Base-by-base conservation (phyloP, 83 land plant genomes). In the Picea abies region DNA sequence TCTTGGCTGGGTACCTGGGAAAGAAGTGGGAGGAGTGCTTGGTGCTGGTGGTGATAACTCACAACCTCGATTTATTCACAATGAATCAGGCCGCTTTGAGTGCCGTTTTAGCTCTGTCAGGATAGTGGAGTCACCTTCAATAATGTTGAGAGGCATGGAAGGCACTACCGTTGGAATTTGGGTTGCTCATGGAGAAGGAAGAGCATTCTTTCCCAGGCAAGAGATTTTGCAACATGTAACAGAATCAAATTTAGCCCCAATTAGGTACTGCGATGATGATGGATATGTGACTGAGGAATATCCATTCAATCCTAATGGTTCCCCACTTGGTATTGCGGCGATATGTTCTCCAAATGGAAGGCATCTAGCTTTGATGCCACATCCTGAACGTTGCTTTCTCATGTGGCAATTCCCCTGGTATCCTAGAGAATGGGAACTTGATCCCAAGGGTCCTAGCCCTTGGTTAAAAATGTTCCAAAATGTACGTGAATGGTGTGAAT, bases 381-480 rank as follows among this genome's bases (percentile, higher is more conserved):
- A 97, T 82, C 99, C 99, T 0, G 99, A 97, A 82, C 94, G 99
- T 5, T 97, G 98, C 83, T 97, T 94, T 89, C 81, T 94, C 77
- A 93, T 97, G 98, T 95, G 98, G 99, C 99, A 97, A 83, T 97
- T 91, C 79, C 98, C 99, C 0, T 97, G 99, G 99, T 95, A 92
- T 80, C 99, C 99, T 3, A 94, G 84, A 83, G 86, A 89, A 4
- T 97, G 99, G 98, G 82, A 84, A 39, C 87, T 95, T 14, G 96
- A 94, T 67, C 90, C 94, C 68, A 84, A 79, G 44, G 99, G 96
- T 8, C 99, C 99, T 6, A 97, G 99, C 78, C 99, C 99, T 17
- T 95, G 99, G 99, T 80, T 97, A 26, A 80, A 83, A 58, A 88
- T 96, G 93, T 96, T 96, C 73, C 96, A 96, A 66, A 96, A 96